These are phyloP conservation scores for Crithidia bombi DNA, from an alignment of 208 protist species.

Conservation along the genomic window DNA sequence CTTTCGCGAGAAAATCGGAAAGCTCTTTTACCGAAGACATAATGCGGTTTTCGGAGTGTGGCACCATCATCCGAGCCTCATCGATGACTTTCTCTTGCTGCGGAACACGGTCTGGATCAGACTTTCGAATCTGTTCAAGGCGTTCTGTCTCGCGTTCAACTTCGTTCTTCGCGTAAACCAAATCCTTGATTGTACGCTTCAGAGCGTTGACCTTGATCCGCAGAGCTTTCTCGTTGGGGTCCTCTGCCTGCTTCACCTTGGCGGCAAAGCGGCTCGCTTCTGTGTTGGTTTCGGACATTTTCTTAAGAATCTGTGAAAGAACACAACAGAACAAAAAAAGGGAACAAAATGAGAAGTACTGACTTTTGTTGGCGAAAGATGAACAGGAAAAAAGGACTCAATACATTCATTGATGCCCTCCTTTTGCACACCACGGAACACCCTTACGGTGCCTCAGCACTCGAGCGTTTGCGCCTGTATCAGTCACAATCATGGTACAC, in stretches of 20 bases:
- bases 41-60: constrained; percentile 72
- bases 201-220: constrained; percentile 66
- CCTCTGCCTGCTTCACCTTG: constrained; percentile 49
- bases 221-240: constrained; percentile 53
- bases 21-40: constrained; percentile 60
- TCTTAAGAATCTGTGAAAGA: constrained; percentile 13
- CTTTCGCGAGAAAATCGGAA: constrained; percentile 62
- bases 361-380: too few species aligned
- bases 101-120: constrained; percentile 54
- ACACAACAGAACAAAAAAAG: constrained; percentile 23
- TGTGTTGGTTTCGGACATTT: constrained; percentile 45
- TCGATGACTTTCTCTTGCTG: constrained; percentile 78
- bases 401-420: too few species aligned
- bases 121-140: constrained; percentile 49
- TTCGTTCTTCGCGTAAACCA: constrained; percentile 70
- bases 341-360: constrained; percentile 8
- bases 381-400: too few species aligned
- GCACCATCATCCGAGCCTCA: constrained; percentile 85
- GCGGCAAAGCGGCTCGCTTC: constrained; percentile 44
- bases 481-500: too few species aligned
- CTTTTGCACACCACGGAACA: too few species aligned
- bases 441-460: too few species aligned
- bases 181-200: constrained; percentile 72
- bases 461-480: too few species aligned
- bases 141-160: constrained; percentile 56